Conservation (phyloP, 2,329 filamentous ascomycete species). For the Neoarthrinium moseri region DNA sequence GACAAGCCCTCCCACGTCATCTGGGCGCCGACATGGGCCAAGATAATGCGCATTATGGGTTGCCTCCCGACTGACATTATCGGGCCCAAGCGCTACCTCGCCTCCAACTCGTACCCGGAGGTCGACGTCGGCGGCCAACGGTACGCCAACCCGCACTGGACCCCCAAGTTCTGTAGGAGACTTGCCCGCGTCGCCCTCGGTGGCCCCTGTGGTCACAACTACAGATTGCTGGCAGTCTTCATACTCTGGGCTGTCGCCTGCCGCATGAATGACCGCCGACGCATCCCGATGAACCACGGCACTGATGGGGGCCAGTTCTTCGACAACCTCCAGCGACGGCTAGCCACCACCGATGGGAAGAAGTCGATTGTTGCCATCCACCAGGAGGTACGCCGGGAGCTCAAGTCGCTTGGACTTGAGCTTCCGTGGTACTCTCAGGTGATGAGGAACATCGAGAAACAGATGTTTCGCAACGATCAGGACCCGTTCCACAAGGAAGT, state of each 20-base stretch:
- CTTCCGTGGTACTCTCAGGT: slow-evolving; percentile 5
- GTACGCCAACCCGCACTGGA: slow-evolving; percentile 5
- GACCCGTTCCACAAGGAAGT: background rate
- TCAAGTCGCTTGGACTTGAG: background rate
- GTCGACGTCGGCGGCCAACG: background rate
- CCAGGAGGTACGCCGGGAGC: background rate
- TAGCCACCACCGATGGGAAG: background rate
- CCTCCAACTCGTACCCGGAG: background rate
- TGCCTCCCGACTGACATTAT: background rate
- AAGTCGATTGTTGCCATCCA: background rate
- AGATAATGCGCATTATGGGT: background rate
- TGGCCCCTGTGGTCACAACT: slow-evolving; percentile 1
- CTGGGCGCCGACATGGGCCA: background rate
- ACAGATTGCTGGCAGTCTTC: slow-evolving; percentile 5
- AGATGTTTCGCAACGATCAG: no score
- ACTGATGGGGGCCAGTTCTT: background rate
- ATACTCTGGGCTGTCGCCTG: slow-evolving; percentile 8
- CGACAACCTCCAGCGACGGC: background rate
- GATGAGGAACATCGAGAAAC: slow-evolving; percentile 8
- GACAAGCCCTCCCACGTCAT: background rate
- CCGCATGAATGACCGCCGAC: slow-evolving; percentile 6
- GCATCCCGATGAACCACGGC: background rate
- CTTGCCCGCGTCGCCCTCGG: slow-evolving; percentile 1
- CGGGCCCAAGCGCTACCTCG: background rate
- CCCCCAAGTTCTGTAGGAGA: background rate